Base-by-base conservation (phyloP, 2,329 filamentous ascomycete genomes). In the Rhinocladiella mackenziei region DNA sequence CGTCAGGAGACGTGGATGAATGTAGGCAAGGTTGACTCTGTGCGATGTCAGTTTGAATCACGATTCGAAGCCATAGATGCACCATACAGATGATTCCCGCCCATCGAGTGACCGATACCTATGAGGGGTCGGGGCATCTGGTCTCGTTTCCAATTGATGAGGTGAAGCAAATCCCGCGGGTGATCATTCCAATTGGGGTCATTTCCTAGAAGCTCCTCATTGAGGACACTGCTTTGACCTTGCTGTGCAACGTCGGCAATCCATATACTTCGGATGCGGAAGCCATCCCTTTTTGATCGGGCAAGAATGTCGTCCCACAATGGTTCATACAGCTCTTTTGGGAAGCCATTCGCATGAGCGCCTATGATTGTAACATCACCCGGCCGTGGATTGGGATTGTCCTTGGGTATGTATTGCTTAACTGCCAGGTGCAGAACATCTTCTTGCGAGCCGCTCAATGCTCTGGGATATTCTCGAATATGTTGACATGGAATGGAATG, bases 71-170 rank as follows among this genome's bases (percentile, higher is more conserved):
- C 92, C 20, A 79, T 70, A 11, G n/a, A 8, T 13, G 36, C 9
- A 15, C 19, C 37, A 17, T 48, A 51, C 53, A 91, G 71, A 48
- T 82, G 75, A 58, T 74, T 76, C 54, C 74, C 85, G 53, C 89
- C 89, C 68, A 89, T 86, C 53, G 85, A 91, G 65, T 95, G 89
- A 10, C 85, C 88, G n/a, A 94, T 64, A 45, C 84, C 87, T 53
- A 94, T 67, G n/a, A 94, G 69, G 1, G 89, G 89, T 17, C 50
- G 58, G 2, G 61, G 60, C 60, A 65, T 64, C n/a, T 62, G 43
- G 13, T 57, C 48, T 19, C 60, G 53, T 34, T 62, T 62, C 7
- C 58, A 45, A 28, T 62, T 62, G 52, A 63, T 57, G 54, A 65
- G 47, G 59, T 87, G 77, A 15, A 89, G 72, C 2, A 94, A 74